Percentiles rank a stretch among this genome's conserved stretches.
phyloP scores from a whole-genome alignment of 768 basidiomycete genomes.

The Holtermannia corniformis region DNA sequence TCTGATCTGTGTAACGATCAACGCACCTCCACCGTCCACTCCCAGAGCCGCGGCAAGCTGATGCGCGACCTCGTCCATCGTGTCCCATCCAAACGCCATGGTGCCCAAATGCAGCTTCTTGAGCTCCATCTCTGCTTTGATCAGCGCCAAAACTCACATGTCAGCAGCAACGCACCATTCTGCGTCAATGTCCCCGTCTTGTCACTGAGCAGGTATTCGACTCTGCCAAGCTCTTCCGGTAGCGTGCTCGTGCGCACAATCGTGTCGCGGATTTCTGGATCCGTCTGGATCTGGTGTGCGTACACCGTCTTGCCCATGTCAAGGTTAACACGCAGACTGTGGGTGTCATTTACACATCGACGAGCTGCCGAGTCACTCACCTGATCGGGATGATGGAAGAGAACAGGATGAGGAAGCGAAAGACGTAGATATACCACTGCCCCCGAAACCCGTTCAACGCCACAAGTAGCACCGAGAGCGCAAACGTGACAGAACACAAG shows the following conservation, averaged over 20 bases:
- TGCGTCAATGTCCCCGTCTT: constrained; percentile 97
- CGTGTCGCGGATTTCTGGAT: constrained; percentile 82
- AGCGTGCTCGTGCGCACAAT: constrained; percentile 96
- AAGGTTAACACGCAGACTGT: constrained; percentile 90
- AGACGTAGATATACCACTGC: constrained; percentile 89
- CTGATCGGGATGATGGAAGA: constrained; percentile 99
- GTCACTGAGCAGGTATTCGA: constrained; percentile 91
- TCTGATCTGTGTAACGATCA: background rate
- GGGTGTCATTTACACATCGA: background rate
- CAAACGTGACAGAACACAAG: constrained; percentile 86
- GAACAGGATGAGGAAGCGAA: constrained; percentile 93
- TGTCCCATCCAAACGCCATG: constrained; percentile 88
- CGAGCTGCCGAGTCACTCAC: constrained; percentile 47
- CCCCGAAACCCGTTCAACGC: constrained; percentile 95
- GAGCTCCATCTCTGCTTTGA: constrained; percentile 90
- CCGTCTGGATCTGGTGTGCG: constrained; percentile 87
- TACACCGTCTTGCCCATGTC: constrained; percentile 99
- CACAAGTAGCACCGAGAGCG: constrained; percentile 78
- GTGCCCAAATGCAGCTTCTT: constrained; percentile 98
- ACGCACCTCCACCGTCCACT: constrained; percentile 49
- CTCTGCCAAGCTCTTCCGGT: constrained; percentile 89
- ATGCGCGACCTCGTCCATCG: constrained; percentile 98
- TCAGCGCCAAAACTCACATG: background rate
- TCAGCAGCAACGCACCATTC: constrained; percentile 56
- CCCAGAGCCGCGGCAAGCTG: constrained; percentile 82